phyloP scores from a whole-genome alignment of 1,139 yeast genomes.

The Pichia sp. region DNA sequence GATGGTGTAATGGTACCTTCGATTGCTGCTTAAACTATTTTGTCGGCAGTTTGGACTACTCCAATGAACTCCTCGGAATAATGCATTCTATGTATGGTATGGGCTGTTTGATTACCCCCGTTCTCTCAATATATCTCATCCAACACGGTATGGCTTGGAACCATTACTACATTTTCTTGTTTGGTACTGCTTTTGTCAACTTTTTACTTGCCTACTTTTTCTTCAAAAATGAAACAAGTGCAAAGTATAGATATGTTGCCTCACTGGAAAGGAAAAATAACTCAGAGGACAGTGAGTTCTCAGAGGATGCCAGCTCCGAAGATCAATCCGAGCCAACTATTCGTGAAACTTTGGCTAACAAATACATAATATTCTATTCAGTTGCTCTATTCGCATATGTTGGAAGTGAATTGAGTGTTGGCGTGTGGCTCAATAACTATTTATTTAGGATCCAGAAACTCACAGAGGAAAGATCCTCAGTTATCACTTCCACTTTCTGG shows the following conservation, averaged over 20 bases:
- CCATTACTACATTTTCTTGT: conserved; percentile 41
- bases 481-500: conserved; percentile 64
- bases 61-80: conserved; percentile 61
- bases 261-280: conserved; percentile 20
- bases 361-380: conserved; percentile 46
- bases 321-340: conserved; percentile 24
- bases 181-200: conserved; percentile 30
- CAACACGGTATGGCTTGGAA: conserved; percentile 39
- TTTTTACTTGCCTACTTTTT: conserved; percentile 27
- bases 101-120: conserved; percentile 65
- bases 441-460: conserved; percentile 46
- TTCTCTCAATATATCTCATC: conserved; percentile 26
- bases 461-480: conserved; percentile 47
- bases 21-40: conserved; percentile 60
- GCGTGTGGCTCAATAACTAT: conserved; percentile 63
- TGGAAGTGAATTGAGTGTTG: conserved; percentile 68
- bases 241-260: conserved; percentile 44
- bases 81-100: conserved; percentile 67
- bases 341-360: conserved; percentile 38
- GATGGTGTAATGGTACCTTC: conserved; percentile 56
- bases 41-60: conserved; percentile 51
- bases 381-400: conserved; percentile 52
- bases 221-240: conserved; percentile 52
- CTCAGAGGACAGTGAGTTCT: background rate
- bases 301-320: conserved; percentile 8